These are phyloP conservation scores for Phytopythium litorale DNA, from an alignment of 352 stramenopile genomes.

Conservation along the genomic window DNA sequence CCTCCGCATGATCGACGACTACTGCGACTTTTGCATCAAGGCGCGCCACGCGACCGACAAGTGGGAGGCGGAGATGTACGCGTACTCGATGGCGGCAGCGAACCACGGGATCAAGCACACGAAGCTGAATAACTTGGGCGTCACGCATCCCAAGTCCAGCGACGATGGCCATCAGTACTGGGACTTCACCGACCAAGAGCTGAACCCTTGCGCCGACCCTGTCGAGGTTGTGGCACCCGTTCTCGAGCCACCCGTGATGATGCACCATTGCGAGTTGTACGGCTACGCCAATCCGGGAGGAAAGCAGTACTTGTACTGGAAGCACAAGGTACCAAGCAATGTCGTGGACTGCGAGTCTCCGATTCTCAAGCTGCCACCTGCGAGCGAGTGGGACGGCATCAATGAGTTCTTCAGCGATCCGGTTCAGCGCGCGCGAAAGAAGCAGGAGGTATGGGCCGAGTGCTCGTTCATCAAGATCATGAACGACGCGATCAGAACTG, in stretches of 20 bases:
- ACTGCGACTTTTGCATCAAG: not conserved
- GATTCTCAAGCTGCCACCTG: constrained; percentile 34
- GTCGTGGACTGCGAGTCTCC: constrained; percentile 35
- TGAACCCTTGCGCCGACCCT: constrained; percentile 39
- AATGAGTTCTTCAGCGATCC: too few species aligned
- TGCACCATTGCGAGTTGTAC: constrained; percentile 55
- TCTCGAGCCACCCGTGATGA: constrained; percentile 27
- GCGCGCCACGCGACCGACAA: constrained; percentile 17
- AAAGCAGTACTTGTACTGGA: constrained; percentile 45
- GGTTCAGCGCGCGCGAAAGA: too few species aligned
- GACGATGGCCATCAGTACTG: constrained; percentile 30
- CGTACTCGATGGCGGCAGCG: constrained; percentile 36
- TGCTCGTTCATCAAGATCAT: constrained; percentile 5
- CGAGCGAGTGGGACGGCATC: constrained; percentile 29
- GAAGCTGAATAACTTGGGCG: constrained; percentile 28
- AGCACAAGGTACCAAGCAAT: constrained; percentile 39
- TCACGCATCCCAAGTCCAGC: too few species aligned
- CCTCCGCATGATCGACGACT: not conserved
- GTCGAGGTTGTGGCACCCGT: constrained; percentile 27
- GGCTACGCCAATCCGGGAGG: constrained; percentile 30
- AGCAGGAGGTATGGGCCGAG: too few species aligned
- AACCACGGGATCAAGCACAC: constrained; percentile 35
- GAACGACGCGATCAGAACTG: constrained; percentile 36
- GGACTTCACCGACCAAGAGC: constrained; percentile 24
- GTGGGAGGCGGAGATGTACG: constrained; percentile 61